Conservation (phyloP, 257 asterid genomes). For the Gentiana dahurica region DNA sequence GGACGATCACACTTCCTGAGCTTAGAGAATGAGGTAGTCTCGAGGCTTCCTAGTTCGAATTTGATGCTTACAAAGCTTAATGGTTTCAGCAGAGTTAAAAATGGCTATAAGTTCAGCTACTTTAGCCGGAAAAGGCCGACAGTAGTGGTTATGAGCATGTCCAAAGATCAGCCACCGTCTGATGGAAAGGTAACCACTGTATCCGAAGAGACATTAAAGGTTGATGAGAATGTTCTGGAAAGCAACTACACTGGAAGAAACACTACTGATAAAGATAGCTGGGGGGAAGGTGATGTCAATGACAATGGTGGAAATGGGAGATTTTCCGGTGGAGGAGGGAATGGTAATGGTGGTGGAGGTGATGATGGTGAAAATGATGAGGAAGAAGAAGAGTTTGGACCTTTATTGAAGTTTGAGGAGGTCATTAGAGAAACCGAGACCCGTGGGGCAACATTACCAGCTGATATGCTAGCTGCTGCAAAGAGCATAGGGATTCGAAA, state of each 20-base stretch:
- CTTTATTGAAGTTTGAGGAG: conserved; percentile 75
- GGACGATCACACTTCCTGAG: conserved; percentile 29
- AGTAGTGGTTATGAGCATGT: conserved; percentile 32
- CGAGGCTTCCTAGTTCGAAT: conserved; percentile 11
- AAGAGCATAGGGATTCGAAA: conserved; percentile 64
- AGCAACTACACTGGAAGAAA: conserved; percentile 10
- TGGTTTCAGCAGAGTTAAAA: conserved; percentile 12
- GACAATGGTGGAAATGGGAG: conserved; percentile 61
- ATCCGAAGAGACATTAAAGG: conserved; percentile 22
- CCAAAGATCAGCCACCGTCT: conserved; percentile 29
- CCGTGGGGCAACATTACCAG: conserved; percentile 72
- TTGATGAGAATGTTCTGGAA: conserved; percentile 22
- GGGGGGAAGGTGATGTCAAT: conserved; percentile 16
- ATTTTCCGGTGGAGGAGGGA: conserved; percentile 33
- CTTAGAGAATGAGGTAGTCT: conserved; percentile 26
- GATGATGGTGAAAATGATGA: conserved; percentile 37
- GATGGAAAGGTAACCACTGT: conserved; percentile 18
- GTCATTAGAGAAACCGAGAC: conserved; percentile 72
- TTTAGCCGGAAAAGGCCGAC: conserved; percentile 15
- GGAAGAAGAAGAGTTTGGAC: conserved; percentile 80
- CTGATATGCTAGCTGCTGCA: conserved; percentile 95
- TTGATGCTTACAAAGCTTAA: conserved; percentile 12
- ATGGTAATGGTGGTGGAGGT: conserved; percentile 29
- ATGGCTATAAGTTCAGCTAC: conserved; percentile 17
- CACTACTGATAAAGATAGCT: conserved; percentile 15